Evolutionary conservation across 495 filamentous ascomycete species (phyloP).

Genomic region (Aspergillus hancockii): DNA sequence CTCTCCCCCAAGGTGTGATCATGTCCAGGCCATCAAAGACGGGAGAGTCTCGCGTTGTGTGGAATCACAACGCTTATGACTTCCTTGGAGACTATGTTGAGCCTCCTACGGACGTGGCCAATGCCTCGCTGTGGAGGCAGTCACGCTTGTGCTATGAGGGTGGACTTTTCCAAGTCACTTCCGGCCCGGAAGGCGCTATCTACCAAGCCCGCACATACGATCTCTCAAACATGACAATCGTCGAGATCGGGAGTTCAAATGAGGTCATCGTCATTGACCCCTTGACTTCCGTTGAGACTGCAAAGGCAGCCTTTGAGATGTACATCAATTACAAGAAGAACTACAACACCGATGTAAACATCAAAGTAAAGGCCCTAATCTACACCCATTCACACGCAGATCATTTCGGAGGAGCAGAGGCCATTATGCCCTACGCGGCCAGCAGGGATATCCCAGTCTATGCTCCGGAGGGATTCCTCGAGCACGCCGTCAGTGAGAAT

Average conservation of each 20-base stretch:
- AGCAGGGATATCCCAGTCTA: slow-evolving; percentile 20
- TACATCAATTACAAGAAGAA: slow-evolving; percentile 23
- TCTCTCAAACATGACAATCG: slow-evolving; percentile 28
- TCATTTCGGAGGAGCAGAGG: slow-evolving; percentile 25
- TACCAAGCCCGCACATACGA: slow-evolving; percentile 30
- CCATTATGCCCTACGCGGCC: slow-evolving; percentile 15
- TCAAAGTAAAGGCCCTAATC: slow-evolving; percentile 21
- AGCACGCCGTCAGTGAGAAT: slow-evolving; percentile 24
- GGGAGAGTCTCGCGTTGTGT: slow-evolving; percentile 6
- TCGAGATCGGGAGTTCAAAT: slow-evolving; percentile 18
- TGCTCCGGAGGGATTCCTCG: slow-evolving; percentile 27
- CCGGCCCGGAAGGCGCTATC: slow-evolving; percentile 9
- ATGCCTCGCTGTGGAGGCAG: slow-evolving; percentile 28
- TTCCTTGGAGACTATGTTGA: slow-evolving; percentile 17
- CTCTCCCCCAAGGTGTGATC: no score
- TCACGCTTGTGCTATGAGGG: slow-evolving; percentile 18
- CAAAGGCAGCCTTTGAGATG: slow-evolving; percentile 17
- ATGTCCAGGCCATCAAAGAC: no score
- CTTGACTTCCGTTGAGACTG: slow-evolving; percentile 18
- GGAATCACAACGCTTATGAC: slow-evolving; percentile 22
- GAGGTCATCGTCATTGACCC: slow-evolving; percentile 28
- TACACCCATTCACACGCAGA: slow-evolving; percentile 29
- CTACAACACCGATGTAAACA: background rate
- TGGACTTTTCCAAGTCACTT: slow-evolving; percentile 26
- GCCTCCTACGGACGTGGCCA: slow-evolving; percentile 20